Evolutionary conservation across 768 basidiomycete genomes (phyloP), one percentile per base, ranked within the genome.

Genomic region (Austroboletus festivus): DNA sequence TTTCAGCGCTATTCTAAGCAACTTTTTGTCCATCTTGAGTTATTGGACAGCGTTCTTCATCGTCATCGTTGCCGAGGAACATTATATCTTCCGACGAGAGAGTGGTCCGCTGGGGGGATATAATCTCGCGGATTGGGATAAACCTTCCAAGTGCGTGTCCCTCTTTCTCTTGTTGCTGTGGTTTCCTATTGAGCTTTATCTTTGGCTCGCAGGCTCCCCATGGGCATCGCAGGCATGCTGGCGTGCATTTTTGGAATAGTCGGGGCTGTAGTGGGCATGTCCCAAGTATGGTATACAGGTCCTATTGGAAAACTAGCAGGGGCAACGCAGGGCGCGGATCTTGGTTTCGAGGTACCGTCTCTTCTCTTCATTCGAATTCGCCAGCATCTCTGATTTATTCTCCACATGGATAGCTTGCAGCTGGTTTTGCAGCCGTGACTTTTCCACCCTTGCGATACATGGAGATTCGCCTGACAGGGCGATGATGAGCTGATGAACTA

Each of bases 251-350:
- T 70, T 44, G 79, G 79, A 12, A 71, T 74, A 5, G 72, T 59
- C 0, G 76, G 77, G 1, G 78, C 78, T 0, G 73, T 80, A 1
- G 61, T 79, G 5, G 74, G 77, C 1, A 81, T 81, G 80, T 72
- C 78, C 5, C 71, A 77, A 50, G 67, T 64, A 5, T 78, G 78
- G 77, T 80, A 78, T 46, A 75, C 70, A 2, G 80, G 80, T 1
- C 79, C 78, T 0, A 56, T 80, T 3, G 80, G 70, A 3, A 58
- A 56, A 39, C 49, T 69, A 38, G 73, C 76, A 4, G 76, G 77
- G 9, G 68, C 61, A 3, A 19, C 30, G 13, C 71, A 60, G 33
- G 78, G 79, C 26, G 78, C 75, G 1, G 79, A 81, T 54, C 66
- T 81, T 23, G 79, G 79, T 23, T 80, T 81, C 48, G 79, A 80